These are phyloP conservation scores for Rhizopogon rudus DNA, from an alignment of 768 basidiomycete species.

Conservation along the genomic window DNA sequence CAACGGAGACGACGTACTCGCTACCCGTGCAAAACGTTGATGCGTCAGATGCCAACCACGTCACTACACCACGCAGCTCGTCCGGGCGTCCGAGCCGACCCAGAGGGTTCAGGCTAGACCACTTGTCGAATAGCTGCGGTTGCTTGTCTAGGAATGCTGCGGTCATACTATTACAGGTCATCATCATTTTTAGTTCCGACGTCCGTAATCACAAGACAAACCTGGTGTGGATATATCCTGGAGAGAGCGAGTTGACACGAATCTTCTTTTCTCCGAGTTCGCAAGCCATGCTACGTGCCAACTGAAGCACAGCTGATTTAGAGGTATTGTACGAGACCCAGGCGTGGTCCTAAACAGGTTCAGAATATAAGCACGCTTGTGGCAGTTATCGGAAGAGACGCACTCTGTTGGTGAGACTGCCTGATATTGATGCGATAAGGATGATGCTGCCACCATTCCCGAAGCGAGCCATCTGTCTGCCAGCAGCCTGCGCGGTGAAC, in stretches of 20 bases:
- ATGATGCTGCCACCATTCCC: constrained; percentile 50
- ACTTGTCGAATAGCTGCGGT: constrained; percentile 58
- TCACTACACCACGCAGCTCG: too few species aligned
- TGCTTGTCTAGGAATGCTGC: constrained; percentile 63
- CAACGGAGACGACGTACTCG: too few species aligned
- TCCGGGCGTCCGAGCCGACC: too few species aligned
- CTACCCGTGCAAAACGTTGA: too few species aligned
- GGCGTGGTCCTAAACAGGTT: constrained; percentile 51
- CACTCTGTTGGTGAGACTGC: constrained; percentile 69
- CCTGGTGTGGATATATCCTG: constrained; percentile 73
- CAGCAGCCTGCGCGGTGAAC: too few species aligned
- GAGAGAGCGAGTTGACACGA: constrained; percentile 72
- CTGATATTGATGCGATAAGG: constrained; percentile 57
- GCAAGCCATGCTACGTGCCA: constrained; percentile 79
- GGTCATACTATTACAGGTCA: constrained; percentile 51
- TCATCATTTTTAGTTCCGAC: neutral
- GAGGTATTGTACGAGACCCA: constrained; percentile 74
- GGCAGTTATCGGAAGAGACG: constrained; percentile 3
- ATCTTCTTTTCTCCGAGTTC: constrained; percentile 65
- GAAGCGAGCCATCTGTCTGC: constrained; percentile 28
- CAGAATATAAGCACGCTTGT: neutral
- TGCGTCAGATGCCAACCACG: too few species aligned
- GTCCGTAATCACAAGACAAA: constrained; percentile 17
- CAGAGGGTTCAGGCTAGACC: constrained; percentile 67
- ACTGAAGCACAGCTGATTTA: constrained; percentile 34